Conservation (phyloP, 257 asterid species). For the Haberlea rhodopensis region DNA sequence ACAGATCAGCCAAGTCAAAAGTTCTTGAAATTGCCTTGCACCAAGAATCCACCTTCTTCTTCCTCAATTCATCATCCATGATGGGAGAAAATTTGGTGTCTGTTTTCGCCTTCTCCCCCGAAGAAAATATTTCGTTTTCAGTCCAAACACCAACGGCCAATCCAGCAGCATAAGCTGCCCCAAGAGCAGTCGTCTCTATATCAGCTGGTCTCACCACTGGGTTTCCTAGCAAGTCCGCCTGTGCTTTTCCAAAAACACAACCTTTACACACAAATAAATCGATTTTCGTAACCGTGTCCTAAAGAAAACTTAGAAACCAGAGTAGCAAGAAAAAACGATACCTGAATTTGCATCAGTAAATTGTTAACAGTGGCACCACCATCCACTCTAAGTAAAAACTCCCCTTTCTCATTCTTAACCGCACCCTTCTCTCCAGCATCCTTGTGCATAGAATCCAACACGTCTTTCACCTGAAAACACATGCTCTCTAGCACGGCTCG, state of each 20-base stretch:
- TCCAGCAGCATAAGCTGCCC: constrained; percentile 98
- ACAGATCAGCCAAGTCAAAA: constrained; percentile 86
- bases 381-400: constrained; percentile 81
- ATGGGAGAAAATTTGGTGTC: constrained; percentile 51
- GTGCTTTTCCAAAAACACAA: neutral
- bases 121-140: constrained; percentile 56
- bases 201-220: constrained; percentile 85
- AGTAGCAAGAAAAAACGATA: constrained; percentile 21
- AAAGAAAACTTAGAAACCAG: neutral
- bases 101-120: constrained; percentile 54
- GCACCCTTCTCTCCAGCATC: constrained; percentile 70
- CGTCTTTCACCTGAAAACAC: constrained; percentile 96
- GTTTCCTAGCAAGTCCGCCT: constrained; percentile 82
- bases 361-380: constrained; percentile 92
- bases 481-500: constrained; percentile 96
- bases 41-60: constrained; percentile 83
- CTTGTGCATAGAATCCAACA: constrained; percentile 89
- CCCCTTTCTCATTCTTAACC: constrained; percentile 48
- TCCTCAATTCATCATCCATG: constrained; percentile 53
- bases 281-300: neutral
- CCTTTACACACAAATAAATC: neutral
- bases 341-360: constrained; percentile 98
- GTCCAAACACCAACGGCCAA: constrained; percentile 85
- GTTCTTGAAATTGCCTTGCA: constrained; percentile 78
- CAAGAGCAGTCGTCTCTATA: constrained; percentile 92